Evolutionary conservation across 495 filamentous ascomycete genomes (phyloP), one percentile per base, ranked within the genome.

Genomic region (Penicillium argentinense): DNA sequence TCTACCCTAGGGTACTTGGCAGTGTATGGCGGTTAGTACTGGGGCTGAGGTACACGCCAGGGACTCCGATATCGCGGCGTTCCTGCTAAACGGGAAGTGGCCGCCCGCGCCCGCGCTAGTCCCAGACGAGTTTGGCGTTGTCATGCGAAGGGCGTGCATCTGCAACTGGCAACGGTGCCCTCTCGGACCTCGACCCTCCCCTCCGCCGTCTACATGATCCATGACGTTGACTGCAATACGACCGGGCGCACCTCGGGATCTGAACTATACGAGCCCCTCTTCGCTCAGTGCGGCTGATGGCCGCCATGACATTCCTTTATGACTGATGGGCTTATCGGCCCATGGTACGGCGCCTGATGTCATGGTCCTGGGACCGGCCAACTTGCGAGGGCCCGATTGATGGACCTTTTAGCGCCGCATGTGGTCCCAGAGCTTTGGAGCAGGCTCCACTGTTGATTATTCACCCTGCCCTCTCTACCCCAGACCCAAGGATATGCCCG

Each of bases 81-180:
- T 18, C 28, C 18, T 37, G 2, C 30, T 24, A 12, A 21, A 29
- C 22, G 32, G 33, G 22, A 34, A 21, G 37, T 38, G 19, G 12
- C 14, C 16, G n/a, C 2, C 17, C 39, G 39, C 47, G 26, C 16
- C 12, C 30, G 18, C 30, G 22, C 46, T 38, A 60, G 26, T 9
- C 66, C 63, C 1, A 16, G 57, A 55, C 13, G 54, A 56, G 68
- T 9, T 56, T 61, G 27, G 64, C 61, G 57, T 40, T 72, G 68
- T 62, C 66, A 65, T 55, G 36, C 39, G 56, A 63, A 69, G 68
- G 68, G 66, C 66, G 66, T 49, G 64, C 58, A 57, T 32, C 34
- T 59, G 54, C 43, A 29, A 41, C 36, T 54, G 38, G 27, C 46
- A 41, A n/a, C n/a, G n/a, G n/a, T n/a, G n/a, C n/a, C 17, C 22